Evolutionary conservation across 352 stramenopile species (phyloP).

Genomic region (Phytophthora vignae): DNA sequence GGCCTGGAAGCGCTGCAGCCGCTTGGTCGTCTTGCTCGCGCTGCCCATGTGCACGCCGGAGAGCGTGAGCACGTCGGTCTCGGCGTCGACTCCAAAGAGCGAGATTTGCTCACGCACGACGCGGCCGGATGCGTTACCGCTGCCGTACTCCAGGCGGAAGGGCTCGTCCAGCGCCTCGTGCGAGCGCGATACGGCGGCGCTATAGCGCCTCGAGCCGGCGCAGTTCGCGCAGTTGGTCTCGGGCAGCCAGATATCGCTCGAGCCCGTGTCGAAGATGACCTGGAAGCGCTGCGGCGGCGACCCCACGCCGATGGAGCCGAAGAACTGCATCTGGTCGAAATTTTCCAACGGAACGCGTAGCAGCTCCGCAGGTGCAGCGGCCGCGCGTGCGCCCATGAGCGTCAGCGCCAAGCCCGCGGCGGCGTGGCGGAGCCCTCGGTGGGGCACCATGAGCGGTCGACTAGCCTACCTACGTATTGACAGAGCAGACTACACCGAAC

Average conservation of each 20-base stretch:
- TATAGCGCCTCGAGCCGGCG: slow-evolving; percentile 50
- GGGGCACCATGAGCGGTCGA: slow-evolving; percentile 13
- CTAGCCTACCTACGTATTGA: not conserved
- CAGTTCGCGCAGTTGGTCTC: slow-evolving; percentile 51
- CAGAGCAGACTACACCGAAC: too few species aligned
- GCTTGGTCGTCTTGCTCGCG: slow-evolving; percentile 52
- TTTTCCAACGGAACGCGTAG: slow-evolving; percentile 78
- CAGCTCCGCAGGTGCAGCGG: slow-evolving; percentile 18
- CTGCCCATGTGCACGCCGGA: slow-evolving; percentile 51
- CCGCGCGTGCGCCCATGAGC: not conserved
- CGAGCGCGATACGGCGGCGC: slow-evolving; percentile 45
- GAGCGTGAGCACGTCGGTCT: slow-evolving; percentile 40
- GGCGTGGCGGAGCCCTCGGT: not conserved
- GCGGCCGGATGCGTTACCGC: slow-evolving; percentile 55
- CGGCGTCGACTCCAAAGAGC: slow-evolving; percentile 30
- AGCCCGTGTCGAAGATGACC: slow-evolving; percentile 86
- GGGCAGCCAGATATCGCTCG: slow-evolving; percentile 73
- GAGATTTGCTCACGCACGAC: slow-evolving; percentile 60
- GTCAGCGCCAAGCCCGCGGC: not conserved
- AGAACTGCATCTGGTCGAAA: slow-evolving; percentile 83
- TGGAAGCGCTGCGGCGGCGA: slow-evolving; percentile 69
- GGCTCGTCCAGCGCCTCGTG: slow-evolving; percentile 33
- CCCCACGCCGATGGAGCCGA: slow-evolving; percentile 62
- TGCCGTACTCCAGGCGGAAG: slow-evolving; percentile 77
- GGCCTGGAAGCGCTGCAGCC: slow-evolving; percentile 61